A percentile compares a stretch with the other conserved stretches of the same genome.
Conservation (phyloP, 805 yeast species). For the Yamadazyma akitaensis region DNA sequence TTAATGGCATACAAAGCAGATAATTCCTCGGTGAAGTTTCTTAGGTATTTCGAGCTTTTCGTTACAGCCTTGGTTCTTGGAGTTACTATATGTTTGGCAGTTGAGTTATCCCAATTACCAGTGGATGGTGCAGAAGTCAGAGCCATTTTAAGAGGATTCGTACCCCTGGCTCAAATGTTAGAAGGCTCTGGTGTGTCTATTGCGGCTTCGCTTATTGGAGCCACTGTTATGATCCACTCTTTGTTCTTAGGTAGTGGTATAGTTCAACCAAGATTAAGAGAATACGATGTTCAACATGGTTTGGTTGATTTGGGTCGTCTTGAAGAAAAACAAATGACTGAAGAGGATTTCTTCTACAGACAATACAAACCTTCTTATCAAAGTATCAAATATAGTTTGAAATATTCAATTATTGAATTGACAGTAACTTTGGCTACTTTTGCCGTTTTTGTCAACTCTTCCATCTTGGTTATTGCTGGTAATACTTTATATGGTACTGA, state of each 20-base stretch:
- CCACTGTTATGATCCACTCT: constrained; percentile 53
- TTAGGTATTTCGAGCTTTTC: constrained; percentile 37
- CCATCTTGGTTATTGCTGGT: constrained; percentile 81
- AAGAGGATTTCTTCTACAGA: constrained; percentile 31
- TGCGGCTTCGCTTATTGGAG: constrained; percentile 47
- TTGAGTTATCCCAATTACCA: constrained; percentile 40
- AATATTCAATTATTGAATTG: constrained; percentile 70
- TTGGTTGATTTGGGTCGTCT: constrained; percentile 22
- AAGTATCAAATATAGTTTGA: constrained; percentile 73
- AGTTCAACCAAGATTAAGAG: constrained; percentile 47
- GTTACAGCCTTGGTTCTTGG: constrained; percentile 42
- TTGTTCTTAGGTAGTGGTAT: constrained; percentile 48
- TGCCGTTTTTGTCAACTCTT: constrained; percentile 82
- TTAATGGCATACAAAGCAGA: constrained; percentile 47
- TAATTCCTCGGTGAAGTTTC: constrained; percentile 33
- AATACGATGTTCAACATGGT: constrained; percentile 40
- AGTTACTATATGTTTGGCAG: constrained; percentile 44
- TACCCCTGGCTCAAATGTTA: constrained; percentile 42
- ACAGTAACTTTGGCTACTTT: constrained; percentile 67
- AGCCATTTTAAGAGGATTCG: constrained; percentile 42
- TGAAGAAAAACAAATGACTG: constrained; percentile 14
- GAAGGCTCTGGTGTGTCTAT: constrained; percentile 42
- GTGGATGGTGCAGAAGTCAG: constrained; percentile 22
- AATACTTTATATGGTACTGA: constrained; percentile 68
- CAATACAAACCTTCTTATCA: constrained; percentile 63